Conservation (phyloP, 1,139 yeast species). For the Blastobotrys apis region DNA sequence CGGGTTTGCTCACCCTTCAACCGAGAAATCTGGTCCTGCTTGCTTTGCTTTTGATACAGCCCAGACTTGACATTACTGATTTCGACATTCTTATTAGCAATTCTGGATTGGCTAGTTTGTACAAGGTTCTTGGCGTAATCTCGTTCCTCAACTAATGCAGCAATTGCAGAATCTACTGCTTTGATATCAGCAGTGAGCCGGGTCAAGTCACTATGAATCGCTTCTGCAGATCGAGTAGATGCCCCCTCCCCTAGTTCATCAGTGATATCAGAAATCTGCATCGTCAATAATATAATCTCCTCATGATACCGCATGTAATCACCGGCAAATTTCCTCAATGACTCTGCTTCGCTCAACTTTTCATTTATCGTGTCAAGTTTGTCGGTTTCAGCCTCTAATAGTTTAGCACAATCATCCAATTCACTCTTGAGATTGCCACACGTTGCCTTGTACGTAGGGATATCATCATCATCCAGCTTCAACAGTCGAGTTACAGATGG, state of each 20-base stretch:
- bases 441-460: no score
- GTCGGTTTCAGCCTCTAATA: slow-evolving; percentile 13
- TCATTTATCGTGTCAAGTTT: slow-evolving; percentile 18
- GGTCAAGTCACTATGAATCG: slow-evolving; percentile 50
- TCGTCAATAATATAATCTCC: slow-evolving; percentile 23
- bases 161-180: slow-evolving; percentile 43
- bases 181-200: slow-evolving; percentile 44
- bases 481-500: slow-evolving; percentile 1
- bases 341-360: slow-evolving; percentile 28
- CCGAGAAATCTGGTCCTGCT: slow-evolving; percentile 28
- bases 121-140: slow-evolving; percentile 45
- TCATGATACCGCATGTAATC: slow-evolving; percentile 26
- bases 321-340: slow-evolving; percentile 37
- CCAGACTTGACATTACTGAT: slow-evolving; percentile 43
- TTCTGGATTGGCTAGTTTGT: slow-evolving; percentile 42
- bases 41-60: slow-evolving; percentile 25
- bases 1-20: slow-evolving; percentile 23
- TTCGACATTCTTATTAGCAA: slow-evolving; percentile 54
- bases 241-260: slow-evolving; percentile 39
- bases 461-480: slow-evolving; percentile 4
- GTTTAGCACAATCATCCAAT: slow-evolving; percentile 4
- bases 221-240: slow-evolving; percentile 41
- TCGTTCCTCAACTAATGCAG: slow-evolving; percentile 45
- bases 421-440: not conserved
- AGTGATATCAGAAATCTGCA: slow-evolving; percentile 26